phyloP scores from a whole-genome alignment of 1,284 basidiomycete genomes.

The Ceratobasidium sp. region DNA sequence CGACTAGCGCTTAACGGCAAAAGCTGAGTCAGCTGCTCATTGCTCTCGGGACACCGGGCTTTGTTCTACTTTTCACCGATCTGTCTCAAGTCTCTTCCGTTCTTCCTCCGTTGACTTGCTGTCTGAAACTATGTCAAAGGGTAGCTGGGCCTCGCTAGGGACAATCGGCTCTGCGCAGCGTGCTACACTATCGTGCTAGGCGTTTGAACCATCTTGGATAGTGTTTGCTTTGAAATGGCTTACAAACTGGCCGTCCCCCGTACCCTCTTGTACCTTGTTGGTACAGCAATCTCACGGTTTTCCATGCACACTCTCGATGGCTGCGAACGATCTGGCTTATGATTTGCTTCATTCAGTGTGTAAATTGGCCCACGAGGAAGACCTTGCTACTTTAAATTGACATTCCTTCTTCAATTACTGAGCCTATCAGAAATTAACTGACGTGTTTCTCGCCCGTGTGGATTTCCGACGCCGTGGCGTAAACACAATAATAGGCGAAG shows the following conservation, averaged over 20 bases:
- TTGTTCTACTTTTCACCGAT: not conserved
- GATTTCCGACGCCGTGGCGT: conserved; percentile 9
- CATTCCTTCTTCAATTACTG: conserved; percentile 28
- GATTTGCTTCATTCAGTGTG: conserved; percentile 18
- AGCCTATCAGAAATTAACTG: conserved; percentile 26
- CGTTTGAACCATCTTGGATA: not conserved
- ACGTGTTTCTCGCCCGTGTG: not conserved
- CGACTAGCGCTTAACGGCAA: conserved; percentile 14
- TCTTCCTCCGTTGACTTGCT: not conserved
- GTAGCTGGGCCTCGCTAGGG: not conserved
- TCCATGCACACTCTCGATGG: conserved; percentile 1
- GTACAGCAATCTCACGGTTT: conserved; percentile 1
- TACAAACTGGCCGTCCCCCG: conserved; percentile 4
- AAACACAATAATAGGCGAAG: not conserved
- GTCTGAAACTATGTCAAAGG: not conserved
- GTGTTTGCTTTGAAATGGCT: not conserved
- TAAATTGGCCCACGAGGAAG: conserved; percentile 35
- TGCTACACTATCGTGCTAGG: not conserved
- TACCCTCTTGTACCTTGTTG: no score
- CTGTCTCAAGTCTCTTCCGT: not conserved
- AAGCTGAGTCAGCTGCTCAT: conserved; percentile 15
- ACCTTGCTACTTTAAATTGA: conserved; percentile 17
- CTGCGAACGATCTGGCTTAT: not conserved
- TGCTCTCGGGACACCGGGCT: not conserved
- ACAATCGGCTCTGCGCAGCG: conserved; percentile 2